A percentile compares a stretch with the other conserved stretches of the same genome.
Evolutionary conservation across 73 alveolate genomes (phyloP).

Genomic region (Tetrahymena thermophila): DNA sequence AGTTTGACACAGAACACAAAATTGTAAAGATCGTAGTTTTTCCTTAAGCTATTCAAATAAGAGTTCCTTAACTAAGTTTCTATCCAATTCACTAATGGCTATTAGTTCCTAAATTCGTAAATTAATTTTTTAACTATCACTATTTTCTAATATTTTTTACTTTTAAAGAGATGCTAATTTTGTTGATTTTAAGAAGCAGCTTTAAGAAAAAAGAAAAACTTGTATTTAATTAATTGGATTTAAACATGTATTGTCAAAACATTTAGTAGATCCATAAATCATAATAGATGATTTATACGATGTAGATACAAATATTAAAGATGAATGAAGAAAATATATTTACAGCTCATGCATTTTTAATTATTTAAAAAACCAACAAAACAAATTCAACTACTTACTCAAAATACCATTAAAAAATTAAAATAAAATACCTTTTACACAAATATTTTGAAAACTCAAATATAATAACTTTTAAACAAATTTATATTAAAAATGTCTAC

Average conservation of each 20-base stretch:
- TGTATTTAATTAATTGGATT: not conserved
- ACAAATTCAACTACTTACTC: too few relatives aligned
- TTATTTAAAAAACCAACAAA: too few relatives aligned
- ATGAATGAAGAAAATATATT: not conserved
- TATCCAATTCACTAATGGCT: not conserved
- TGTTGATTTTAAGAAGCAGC: not conserved
- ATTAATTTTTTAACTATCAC: not conserved
- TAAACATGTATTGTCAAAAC: not conserved
- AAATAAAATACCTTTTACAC: too few relatives aligned
- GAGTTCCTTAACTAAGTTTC: not conserved
- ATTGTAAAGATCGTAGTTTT: not conserved
- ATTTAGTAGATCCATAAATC: not conserved
- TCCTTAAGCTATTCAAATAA: not conserved
- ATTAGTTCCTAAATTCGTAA: not conserved
- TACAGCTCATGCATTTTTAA: not conserved
- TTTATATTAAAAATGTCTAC: too few relatives aligned
- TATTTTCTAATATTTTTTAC: not conserved
- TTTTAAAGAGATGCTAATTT: not conserved
- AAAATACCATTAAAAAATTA: too few relatives aligned
- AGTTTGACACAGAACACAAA: not conserved
- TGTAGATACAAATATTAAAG: not conserved
- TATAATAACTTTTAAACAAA: too few relatives aligned
- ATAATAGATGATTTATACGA: not conserved
- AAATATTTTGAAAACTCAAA: too few relatives aligned
- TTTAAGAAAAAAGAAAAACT: not conserved